These are phyloP conservation scores for Leccinum boreale DNA, from an alignment of 768 basidiomycete species.

Conservation along the genomic window DNA sequence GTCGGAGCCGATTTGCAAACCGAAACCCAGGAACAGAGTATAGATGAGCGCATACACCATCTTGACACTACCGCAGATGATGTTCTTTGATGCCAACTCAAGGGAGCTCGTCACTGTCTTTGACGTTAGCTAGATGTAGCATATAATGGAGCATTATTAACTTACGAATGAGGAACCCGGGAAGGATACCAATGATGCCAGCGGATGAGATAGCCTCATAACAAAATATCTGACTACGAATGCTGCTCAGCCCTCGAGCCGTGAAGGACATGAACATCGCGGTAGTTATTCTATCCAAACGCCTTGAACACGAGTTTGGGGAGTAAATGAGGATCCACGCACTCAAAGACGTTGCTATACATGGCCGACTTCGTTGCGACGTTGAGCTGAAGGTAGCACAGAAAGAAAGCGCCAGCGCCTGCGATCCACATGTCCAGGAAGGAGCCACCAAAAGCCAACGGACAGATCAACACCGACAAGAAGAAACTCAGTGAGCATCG, in stretches of 20 bases:
- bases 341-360: constrained; percentile 94
- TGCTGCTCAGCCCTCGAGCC: constrained; percentile 80
- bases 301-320: constrained; percentile 6
- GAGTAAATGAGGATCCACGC: constrained; percentile 8
- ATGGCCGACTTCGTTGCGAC: constrained; percentile 74
- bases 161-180: constrained; percentile 82
- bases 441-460: constrained; percentile 80
- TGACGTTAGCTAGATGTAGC: constrained; percentile 3
- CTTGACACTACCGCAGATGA: constrained; percentile 79
- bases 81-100: constrained; percentile 83
- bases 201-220: constrained; percentile 90
- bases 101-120: constrained; percentile 71
- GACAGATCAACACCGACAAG: constrained; percentile 76
- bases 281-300: constrained; percentile 63
- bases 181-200: constrained; percentile 83
- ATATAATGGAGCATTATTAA: constrained; percentile 2
- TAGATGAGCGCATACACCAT: constrained; percentile 90
- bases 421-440: constrained; percentile 85
- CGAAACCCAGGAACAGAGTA: constrained; percentile 81
- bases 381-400: constrained; percentile 68
- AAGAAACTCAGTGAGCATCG: constrained; percentile 68
- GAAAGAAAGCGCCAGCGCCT: constrained; percentile 61
- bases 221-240: constrained; percentile 76
- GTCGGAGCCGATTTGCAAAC: constrained; percentile 80
- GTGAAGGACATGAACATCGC: constrained; percentile 78